Conservation (phyloP, 2,329 filamentous ascomycete genomes). For the Ophiostoma angusticollis region DNA sequence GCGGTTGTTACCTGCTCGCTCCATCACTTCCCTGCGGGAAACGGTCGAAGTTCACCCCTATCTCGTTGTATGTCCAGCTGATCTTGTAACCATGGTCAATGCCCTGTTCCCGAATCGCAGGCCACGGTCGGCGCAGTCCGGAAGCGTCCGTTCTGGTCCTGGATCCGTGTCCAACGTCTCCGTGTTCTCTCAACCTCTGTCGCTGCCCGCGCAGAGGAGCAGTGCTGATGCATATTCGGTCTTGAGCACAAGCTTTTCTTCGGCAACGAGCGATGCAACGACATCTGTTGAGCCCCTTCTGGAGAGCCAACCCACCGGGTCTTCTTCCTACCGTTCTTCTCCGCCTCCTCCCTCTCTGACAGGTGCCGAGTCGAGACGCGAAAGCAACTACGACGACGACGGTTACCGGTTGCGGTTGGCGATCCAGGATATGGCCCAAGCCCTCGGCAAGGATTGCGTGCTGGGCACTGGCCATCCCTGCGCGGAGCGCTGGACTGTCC, state of each 20-base stretch:
- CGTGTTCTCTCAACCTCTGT: conserved; percentile 54
- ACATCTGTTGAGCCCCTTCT: conserved; percentile 52
- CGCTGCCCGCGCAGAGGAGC: conserved; percentile 42
- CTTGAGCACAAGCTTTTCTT: conserved; percentile 60
- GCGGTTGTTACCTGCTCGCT: conserved; percentile 56
- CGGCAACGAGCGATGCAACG: conserved; percentile 55
- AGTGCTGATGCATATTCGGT: conserved; percentile 56
- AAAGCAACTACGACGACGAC: conserved; percentile 48
- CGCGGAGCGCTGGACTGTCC: conserved; percentile 68
- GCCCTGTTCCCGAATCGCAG: conserved; percentile 68
- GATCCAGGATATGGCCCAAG: conserved; percentile 57
- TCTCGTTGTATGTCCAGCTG: conserved; percentile 65
- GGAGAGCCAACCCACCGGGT: conserved; percentile 38
- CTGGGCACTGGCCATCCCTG: conserved; percentile 65
- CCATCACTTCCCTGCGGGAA: conserved; percentile 59
- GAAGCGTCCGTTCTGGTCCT: conserved; percentile 50
- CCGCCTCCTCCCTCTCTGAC: conserved; percentile 26
- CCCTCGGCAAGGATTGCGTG: conserved; percentile 49
- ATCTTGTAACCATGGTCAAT: conserved; percentile 69
- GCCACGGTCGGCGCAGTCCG: conserved; percentile 49
- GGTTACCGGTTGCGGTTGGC: conserved; percentile 53
- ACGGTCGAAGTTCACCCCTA: conserved; percentile 71
- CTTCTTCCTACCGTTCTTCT: conserved; percentile 39
- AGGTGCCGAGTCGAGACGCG: conserved; percentile 28
- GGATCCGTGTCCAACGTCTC: conserved; percentile 58